These are phyloP conservation scores for Stipa capillata DNA, from an alignment of 176 grass and related monocot species.

Conservation along the genomic window DNA sequence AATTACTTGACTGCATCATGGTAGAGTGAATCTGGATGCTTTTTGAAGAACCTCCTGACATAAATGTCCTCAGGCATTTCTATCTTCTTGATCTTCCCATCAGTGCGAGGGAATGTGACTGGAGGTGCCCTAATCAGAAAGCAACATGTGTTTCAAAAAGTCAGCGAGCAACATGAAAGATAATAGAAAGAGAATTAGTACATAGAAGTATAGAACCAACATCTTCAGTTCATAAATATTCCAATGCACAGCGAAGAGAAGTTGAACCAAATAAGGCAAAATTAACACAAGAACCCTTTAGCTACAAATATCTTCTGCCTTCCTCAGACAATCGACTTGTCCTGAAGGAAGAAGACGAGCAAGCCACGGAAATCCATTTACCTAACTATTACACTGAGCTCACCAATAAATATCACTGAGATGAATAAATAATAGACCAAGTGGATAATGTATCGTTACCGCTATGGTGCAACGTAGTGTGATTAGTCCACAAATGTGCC, in stretches of 20 bases:
- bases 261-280: background rate
- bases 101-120: conserved; percentile 51
- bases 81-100: conserved; percentile 56
- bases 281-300: background rate
- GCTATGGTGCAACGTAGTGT: background rate
- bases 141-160: background rate
- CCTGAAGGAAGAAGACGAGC: background rate
- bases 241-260: background rate
- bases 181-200: no score
- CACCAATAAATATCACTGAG: background rate
- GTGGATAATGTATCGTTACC: background rate
- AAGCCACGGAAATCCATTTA: background rate
- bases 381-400: no score
- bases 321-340: background rate
- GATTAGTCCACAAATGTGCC: background rate
- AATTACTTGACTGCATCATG: conserved; percentile 72
- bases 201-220: no score
- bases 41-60: conserved; percentile 55
- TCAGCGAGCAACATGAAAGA: background rate
- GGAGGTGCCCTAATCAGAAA: conserved; percentile 53
- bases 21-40: conserved; percentile 63
- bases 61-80: conserved; percentile 65
- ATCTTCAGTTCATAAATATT: background rate
- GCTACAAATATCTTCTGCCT: background rate
- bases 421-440: background rate